phyloP scores from a whole-genome alignment of 768 basidiomycete genomes.

The Russula olivacea region DNA sequence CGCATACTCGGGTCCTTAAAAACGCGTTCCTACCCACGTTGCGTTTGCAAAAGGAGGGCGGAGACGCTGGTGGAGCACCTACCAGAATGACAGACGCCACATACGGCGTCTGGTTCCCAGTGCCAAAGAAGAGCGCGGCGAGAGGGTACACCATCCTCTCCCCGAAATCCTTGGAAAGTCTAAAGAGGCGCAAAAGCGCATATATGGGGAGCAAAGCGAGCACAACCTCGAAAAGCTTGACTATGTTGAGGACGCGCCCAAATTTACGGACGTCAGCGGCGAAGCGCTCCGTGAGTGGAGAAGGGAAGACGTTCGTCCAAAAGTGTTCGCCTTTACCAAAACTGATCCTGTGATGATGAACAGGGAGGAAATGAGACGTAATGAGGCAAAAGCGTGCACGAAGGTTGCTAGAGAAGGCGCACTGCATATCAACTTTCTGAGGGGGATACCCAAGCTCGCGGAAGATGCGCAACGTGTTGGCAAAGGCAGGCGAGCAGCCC shows the following conservation, averaged over 20 bases:
- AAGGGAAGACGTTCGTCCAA: conserved; percentile 39
- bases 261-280: conserved; percentile 33
- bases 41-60: background rate
- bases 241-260: conserved; percentile 30
- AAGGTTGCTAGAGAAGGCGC: background rate
- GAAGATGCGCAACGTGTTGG: conserved; percentile 35
- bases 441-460: conserved; percentile 32
- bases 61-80: background rate
- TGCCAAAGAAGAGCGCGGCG: conserved; percentile 35
- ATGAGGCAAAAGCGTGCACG: background rate
- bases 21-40: conserved; percentile 29
- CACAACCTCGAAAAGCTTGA: conserved; percentile 32
- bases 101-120: conserved; percentile 36
- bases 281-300: conserved; percentile 30
- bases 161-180: conserved; percentile 35
- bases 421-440: conserved; percentile 35
- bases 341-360: conserved; percentile 15
- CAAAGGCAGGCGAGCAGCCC: conserved; percentile 35
- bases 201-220: conserved; percentile 35
- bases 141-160: conserved; percentile 37
- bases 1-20: conserved; percentile 36
- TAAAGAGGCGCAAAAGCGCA: conserved; percentile 33
- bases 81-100: conserved; percentile 34
- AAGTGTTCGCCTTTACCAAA: conserved; percentile 34
- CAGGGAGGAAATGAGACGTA: background rate